These are phyloP conservation scores for Lactuca sativa DNA, from an alignment of 129 eudicot genomes.

Conservation along the genomic window DNA sequence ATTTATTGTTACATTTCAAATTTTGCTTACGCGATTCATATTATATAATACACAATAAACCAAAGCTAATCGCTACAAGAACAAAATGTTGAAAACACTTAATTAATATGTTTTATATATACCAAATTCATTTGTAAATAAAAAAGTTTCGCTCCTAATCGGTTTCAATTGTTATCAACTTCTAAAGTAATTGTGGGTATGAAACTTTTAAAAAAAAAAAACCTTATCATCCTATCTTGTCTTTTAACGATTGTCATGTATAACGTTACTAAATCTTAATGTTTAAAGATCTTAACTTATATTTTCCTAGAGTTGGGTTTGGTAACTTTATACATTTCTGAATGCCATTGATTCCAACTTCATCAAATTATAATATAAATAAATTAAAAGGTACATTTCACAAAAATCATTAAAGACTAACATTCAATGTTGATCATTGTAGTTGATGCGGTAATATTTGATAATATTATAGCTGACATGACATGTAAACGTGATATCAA, in stretches of 20 bases:
- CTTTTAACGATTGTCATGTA: slow-evolving; percentile 26
- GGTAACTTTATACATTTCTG: background rate
- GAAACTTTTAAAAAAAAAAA: background rate
- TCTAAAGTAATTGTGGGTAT: background rate
- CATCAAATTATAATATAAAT: slow-evolving; percentile 2
- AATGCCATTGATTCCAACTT: slow-evolving; percentile 8
- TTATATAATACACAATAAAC: background rate
- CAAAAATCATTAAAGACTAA: too few species aligned
- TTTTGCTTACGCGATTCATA: background rate
- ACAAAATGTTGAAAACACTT: background rate
- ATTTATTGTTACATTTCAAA: too few species aligned
- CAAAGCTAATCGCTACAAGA: slow-evolving; percentile 11
- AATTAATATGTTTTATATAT: background rate
- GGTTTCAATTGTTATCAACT: slow-evolving; percentile 1
- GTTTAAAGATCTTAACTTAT: slow-evolving; percentile 6
- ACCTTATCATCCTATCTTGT: background rate
- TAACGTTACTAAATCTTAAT: background rate
- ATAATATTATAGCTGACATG: too few species aligned
- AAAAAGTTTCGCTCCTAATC: slow-evolving; percentile 16
- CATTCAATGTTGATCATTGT: too few species aligned
- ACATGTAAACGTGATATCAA: too few species aligned
- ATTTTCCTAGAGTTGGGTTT: slow-evolving; percentile 3
- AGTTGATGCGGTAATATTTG: too few species aligned
- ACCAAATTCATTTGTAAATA: background rate
- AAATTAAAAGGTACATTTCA: too few species aligned